Evolutionary conservation across 257 asterid species (phyloP).

Genomic region (Penstemon barbatus): DNA sequence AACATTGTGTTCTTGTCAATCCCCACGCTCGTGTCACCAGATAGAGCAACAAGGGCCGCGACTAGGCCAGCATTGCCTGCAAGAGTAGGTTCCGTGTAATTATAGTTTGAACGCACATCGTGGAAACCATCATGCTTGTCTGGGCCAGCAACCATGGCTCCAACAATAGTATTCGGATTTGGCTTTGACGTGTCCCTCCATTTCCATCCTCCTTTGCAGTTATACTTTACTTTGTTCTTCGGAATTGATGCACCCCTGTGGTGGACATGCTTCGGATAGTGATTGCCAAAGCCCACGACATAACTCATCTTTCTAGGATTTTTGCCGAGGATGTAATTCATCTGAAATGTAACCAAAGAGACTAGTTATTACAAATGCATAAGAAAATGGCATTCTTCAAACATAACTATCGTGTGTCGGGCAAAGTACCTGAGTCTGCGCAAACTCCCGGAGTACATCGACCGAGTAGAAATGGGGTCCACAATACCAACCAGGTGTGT

Average conservation of each 20-base stretch:
- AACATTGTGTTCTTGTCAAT: slow-evolving; percentile 88
- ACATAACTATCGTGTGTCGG: neutral
- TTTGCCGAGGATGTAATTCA: slow-evolving; percentile 83
- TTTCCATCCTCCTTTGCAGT: slow-evolving; percentile 94
- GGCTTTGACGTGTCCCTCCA: slow-evolving; percentile 78
- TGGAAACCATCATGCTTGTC: slow-evolving; percentile 82
- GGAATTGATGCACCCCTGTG: slow-evolving; percentile 97
- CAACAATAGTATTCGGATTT: slow-evolving; percentile 68
- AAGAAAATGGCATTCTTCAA: neutral
- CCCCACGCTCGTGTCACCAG: slow-evolving; percentile 55
- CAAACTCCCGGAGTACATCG: slow-evolving; percentile 76
- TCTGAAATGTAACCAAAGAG: slow-evolving; percentile 40
- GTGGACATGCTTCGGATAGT: slow-evolving; percentile 85
- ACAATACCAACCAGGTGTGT: slow-evolving; percentile 97
- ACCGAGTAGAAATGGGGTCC: slow-evolving; percentile 90
- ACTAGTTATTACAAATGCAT: neutral
- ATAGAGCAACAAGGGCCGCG: slow-evolving; percentile 88
- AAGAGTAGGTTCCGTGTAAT: slow-evolving; percentile 89
- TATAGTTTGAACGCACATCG: slow-evolving; percentile 82
- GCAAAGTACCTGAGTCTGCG: slow-evolving; percentile 74
- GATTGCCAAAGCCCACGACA: slow-evolving; percentile 77
- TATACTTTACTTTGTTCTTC: slow-evolving; percentile 65
- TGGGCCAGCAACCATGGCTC: slow-evolving; percentile 99
- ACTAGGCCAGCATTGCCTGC: slow-evolving; percentile 97
- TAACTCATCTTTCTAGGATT: slow-evolving; percentile 97